Base-by-base conservation (phyloP, 2,329 filamentous ascomycete genomes). In the Aspergillus spinulosporus region DNA sequence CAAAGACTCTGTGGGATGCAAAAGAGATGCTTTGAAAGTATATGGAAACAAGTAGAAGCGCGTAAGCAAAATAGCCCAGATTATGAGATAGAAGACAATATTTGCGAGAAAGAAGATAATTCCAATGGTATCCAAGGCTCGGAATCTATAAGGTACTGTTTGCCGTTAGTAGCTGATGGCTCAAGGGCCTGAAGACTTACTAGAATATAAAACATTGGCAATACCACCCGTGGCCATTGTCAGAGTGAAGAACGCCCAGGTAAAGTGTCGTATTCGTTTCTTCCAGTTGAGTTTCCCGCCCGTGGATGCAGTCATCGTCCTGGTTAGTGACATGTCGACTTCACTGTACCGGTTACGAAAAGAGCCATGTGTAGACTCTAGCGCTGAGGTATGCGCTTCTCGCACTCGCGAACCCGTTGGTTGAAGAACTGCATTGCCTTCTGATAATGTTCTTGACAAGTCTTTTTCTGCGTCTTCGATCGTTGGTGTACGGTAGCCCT, bases 161-260 rank as follows among this genome's bases (percentile, higher is more conserved):
- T 49, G 64, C 54, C 37, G 15, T 43, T 28, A 54, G 11, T 37
- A 42, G 15, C 8, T 14, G 9, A 49, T 29, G 12, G 12, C 4
- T 7, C 31, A n/a, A 45, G 28, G 43, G 43, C 2, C 8, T 28
- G 43, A 11, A 39, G n/a, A 72, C 75, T 61, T 75, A 88, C 86
- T 74, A 49, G 72, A 69, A 64, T 83, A 79, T 26, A 87, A 64
- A 4, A 84, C 82, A 70, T 86, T 86, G 4, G 84, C 83, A 57
- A 85, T 75, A 0, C 82, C 82, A 4, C 82, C 82, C 0, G 82
- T 85, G 1, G 82, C 82, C 82, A 85, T 87, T 1, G 83, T 85
- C 71, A 86, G 76, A 12, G 88, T 90, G 66, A 92, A 93, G 80
- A 86, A 93, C 0, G 88, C 91, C 89, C 89, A 93, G 1, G 84